Base-by-base conservation (phyloP, 2,329 filamentous ascomycete genomes). In the Fusarium domesticum region DNA sequence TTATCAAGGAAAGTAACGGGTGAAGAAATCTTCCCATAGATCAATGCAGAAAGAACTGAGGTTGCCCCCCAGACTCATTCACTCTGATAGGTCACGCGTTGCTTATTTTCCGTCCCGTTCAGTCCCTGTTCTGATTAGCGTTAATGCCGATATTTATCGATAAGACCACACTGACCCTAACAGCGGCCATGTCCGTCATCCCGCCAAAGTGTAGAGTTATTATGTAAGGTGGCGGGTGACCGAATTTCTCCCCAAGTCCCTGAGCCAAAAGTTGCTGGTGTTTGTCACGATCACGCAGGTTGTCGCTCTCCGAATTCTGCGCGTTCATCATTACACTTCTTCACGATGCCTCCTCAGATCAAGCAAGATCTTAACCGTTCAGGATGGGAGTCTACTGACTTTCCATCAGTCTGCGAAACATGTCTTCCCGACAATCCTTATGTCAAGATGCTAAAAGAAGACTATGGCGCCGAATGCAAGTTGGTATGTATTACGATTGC, bases 361-460 rank as follows among this genome's bases (percentile, higher is more conserved):
- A 96, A 97, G 69, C 87, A 95, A 66, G 91, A 96, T 65, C 78
- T 96, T 36, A 96, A 97, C 71, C 83, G 93, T 42, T 93, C 90
- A 15, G 93, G 93, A 47, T 96, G 91, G 90, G 93, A 98, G 70
- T 87, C 89, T 23, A 93, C 89, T 37, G 89, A 93, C 68, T 90
- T 93, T 61, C 89, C 89, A 7, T 91, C 87, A 3, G 86, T 93
- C 25, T 93, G 83, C 74, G 93, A 98, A 70, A 90, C 84, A 63
- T 98, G 93, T 66, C 80, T 98, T 2, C 91, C 92, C 14, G 91
- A 96, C 50, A 97, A 97, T 61, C 92, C 92, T 2, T 98, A 95
- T 63, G 93, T 98, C 34, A 93, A 97, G 70, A 97, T 98, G 91
- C 77, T 98, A 48, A 98, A 98, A 70, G 90, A 97, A 64, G 92